A percentile compares a stretch with the other conserved stretches of the same genome.
phyloP scores from a whole-genome alignment of 768 basidiomycete species.

The button mushroom (Agaricus bisporus) region DNA sequence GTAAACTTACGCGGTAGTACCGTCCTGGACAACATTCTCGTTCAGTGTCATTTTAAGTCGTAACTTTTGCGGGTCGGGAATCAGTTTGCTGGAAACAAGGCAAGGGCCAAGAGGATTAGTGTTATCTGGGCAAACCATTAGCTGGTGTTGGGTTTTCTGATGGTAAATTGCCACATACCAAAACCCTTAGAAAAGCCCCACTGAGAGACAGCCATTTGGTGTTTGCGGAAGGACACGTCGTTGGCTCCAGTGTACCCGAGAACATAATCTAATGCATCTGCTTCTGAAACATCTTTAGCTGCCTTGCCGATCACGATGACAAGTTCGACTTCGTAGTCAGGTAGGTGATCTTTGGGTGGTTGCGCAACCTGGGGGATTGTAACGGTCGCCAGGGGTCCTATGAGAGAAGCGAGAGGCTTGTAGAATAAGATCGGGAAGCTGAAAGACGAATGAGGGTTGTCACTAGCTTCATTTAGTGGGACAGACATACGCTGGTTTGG shows the following conservation, averaged over 20 bases:
- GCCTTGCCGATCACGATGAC: conserved; percentile 79
- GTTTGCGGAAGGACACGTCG: conserved; percentile 82
- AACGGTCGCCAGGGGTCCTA: conserved; percentile 64
- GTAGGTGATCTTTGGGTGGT: conserved; percentile 61
- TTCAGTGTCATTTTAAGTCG: conserved; percentile 63
- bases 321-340: conserved; percentile 82
- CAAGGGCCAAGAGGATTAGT: conserved; percentile 78
- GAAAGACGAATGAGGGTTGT: not conserved
- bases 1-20: conserved; percentile 62
- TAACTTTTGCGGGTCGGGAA: conserved; percentile 63
- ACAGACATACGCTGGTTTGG: conserved; percentile 51
- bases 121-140: conserved; percentile 35
- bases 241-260: conserved; percentile 79
- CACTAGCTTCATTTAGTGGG: not conserved
- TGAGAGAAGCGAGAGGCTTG: conserved; percentile 66
- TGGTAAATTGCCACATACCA: conserved; percentile 37
- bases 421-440: conserved; percentile 76
- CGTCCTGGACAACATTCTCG: conserved; percentile 63
- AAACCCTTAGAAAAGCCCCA: conserved; percentile 89
- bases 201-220: conserved; percentile 75
- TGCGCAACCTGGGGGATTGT: conserved; percentile 63
- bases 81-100: conserved; percentile 57
- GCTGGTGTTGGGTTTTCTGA: not conserved
- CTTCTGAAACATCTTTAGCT: conserved; percentile 74
- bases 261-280: conserved; percentile 80